A percentile compares a stretch with the other conserved stretches of the same genome.
Evolutionary conservation across 371 early-diverging fungal species (phyloP).

Genomic region (Syncephalastrum racemosum): DNA sequence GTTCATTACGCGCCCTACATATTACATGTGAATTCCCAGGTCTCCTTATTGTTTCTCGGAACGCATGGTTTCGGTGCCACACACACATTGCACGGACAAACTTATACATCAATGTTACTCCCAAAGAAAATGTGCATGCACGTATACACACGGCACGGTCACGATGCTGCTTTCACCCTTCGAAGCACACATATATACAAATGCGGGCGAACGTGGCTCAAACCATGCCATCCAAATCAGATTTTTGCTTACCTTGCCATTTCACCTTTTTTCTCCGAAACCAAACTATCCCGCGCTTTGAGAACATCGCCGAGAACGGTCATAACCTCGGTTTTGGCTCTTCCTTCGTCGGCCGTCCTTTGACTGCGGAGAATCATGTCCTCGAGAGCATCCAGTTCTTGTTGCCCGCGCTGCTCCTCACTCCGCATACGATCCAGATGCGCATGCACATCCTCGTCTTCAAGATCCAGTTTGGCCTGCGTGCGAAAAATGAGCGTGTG

Average conservation of each 20-base stretch:
- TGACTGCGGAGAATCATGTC: constrained; percentile 4
- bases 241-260: constrained; percentile 6
- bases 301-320: background rate
- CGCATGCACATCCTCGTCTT: constrained; percentile 9
- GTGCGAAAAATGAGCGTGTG: no score
- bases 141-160: constrained; percentile 1
- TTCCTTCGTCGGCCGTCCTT: constrained; percentile 5
- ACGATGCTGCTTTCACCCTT: background rate
- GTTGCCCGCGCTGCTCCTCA: constrained; percentile 4
- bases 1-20: background rate
- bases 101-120: no score
- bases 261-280: constrained; percentile 9
- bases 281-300: constrained; percentile 7
- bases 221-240: background rate
- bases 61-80: background rate
- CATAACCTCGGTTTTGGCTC: background rate
- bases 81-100: background rate
- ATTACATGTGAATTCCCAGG: background rate
- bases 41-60: background rate
- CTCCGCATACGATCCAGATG: constrained; percentile 10
- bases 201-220: no score
- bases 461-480: background rate
- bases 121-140: no score
- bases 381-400: constrained; percentile 9
- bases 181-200: no score